Evolutionary conservation across 163 green algal genomes (phyloP), one percentile per base, ranked within the genome.

Genomic region (Coccomyxa subellipsoidea): DNA sequence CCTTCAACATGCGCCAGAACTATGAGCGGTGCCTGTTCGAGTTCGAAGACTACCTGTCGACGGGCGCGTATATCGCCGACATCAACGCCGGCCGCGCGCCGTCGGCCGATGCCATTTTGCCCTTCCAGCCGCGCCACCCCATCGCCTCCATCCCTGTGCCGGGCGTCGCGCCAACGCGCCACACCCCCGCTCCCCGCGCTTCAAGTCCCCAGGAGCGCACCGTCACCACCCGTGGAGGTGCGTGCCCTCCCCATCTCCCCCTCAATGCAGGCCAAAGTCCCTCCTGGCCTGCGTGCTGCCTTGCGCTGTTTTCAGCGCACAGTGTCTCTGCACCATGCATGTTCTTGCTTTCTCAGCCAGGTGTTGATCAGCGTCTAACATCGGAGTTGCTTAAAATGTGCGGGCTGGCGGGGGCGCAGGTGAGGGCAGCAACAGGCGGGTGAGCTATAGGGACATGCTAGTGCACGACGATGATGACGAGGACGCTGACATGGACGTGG

Each of bases 1-100:
- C 84, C 6, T 95, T 90, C 86, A 94, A 94, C 89, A 94, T 95
- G 90, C 88, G 90, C n/a, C 80, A 89, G 25, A 95, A 95, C 85
- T 95, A 94, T 81, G 89, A 95, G 81, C 89, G 89, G 70, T 94
- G 89, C 85, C 83, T 95, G 66, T 85, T 95, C 39, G 89, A 93
- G 75, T 94, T 95, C 84, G 91, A 95, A 77, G 84, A 86, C 69
- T 93, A 95, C 81, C 76, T 94, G 38, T 83, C 90, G 69, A 87
- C 83, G 54, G 90, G 90, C 38, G 69, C 76, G 36, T 94, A 86
- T 34, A 66, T 82, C 36, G 81, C 71, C 15, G 90, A 92, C 71
- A 47, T 91, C 38, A 80, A 82, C 0, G 80, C 80, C 1, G 85
- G 84, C 36, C 81, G 38, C 25, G 81, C 83, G 25, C 88, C 85